Percentiles rank a stretch among this genome's conserved stretches.
Conservation (phyloP, 805 yeast genomes). For the Metschnikowia matae region DNA sequence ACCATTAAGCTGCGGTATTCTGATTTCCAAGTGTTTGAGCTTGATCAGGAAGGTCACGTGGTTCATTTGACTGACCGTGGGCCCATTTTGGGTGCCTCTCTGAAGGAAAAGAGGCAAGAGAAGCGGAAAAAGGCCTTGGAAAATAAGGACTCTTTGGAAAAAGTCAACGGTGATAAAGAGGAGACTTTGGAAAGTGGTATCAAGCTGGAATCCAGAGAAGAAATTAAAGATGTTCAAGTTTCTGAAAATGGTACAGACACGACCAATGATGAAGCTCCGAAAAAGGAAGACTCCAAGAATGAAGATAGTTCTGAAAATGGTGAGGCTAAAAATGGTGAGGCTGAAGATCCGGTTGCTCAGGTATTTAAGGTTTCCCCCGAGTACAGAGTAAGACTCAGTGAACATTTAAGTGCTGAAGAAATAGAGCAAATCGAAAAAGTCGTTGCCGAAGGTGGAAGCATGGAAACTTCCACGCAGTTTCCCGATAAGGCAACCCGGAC, state of each 20-base stretch:
- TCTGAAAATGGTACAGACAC: too few relatives aligned
- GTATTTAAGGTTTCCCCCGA: constrained; percentile 19
- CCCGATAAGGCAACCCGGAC: constrained; percentile 74
- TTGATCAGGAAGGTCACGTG: constrained; percentile 62
- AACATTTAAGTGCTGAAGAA: constrained; percentile 57
- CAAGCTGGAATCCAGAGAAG: neutral
- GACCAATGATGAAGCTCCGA: too few relatives aligned
- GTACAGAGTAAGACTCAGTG: constrained; percentile 45
- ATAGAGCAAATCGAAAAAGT: constrained; percentile 53
- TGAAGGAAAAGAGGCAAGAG: constrained; percentile 46
- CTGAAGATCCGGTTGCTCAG: too few relatives aligned
- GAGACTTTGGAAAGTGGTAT: constrained; percentile 21
- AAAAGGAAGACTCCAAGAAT: too few relatives aligned
- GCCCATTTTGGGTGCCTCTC: constrained; percentile 41
- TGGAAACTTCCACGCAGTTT: constrained; percentile 55
- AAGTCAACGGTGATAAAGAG: too few relatives aligned
- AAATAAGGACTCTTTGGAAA: neutral
- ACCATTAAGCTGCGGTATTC: constrained; percentile 83
- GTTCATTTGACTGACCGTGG: constrained; percentile 77
- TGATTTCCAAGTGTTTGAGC: constrained; percentile 91
- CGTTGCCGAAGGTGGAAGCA: constrained; percentile 49
- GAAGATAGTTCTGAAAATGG: too few relatives aligned
- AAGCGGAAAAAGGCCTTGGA: constrained; percentile 23
- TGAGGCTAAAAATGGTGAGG: too few relatives aligned
- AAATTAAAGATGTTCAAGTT: too few relatives aligned